Percentiles rank a stretch among this genome's conserved stretches.
phyloP scores from a whole-genome alignment of 768 basidiomycete genomes.

The Agrocybe chaxingu region DNA sequence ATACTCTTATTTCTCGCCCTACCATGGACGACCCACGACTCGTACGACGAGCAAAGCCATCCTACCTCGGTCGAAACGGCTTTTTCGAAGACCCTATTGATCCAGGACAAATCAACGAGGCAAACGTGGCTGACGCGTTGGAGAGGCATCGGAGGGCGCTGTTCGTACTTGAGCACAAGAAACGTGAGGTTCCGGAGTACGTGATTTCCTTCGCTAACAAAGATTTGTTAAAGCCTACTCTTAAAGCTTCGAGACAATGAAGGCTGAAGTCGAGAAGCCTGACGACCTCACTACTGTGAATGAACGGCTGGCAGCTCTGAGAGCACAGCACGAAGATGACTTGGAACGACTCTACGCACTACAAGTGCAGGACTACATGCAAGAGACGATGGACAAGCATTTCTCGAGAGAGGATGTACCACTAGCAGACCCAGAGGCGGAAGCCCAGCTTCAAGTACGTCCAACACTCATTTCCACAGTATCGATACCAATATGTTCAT shows the following conservation, averaged over 20 bases:
- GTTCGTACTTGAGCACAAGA: slow-evolving; percentile 38
- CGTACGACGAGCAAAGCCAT: slow-evolving; percentile 4
- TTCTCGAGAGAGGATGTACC: slow-evolving; percentile 26
- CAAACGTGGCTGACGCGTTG: slow-evolving; percentile 14
- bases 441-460: background rate
- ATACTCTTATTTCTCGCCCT: background rate
- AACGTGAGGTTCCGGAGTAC: slow-evolving; percentile 37
- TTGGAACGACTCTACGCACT: slow-evolving; percentile 33
- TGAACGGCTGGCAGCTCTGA: slow-evolving; percentile 23
- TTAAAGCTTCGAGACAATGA: slow-evolving; percentile 35
- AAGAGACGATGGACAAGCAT: slow-evolving; percentile 32
- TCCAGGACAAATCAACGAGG: slow-evolving; percentile 4
- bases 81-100: slow-evolving; percentile 11
- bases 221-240: background rate
- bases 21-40: slow-evolving; percentile 1
- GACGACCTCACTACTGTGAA: slow-evolving; percentile 25
- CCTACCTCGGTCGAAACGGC: slow-evolving; percentile 12
- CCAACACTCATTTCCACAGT: no score
- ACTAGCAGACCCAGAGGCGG: background rate
- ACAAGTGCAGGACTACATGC: slow-evolving; percentile 31
- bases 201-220: slow-evolving; percentile 5
- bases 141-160: slow-evolving; percentile 32
- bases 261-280: slow-evolving; percentile 24
- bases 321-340: slow-evolving; percentile 30
- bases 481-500: background rate